Evolutionary conservation across 108 stramenopile species (phyloP).

Genomic region (Skeletonema marinoi): DNA sequence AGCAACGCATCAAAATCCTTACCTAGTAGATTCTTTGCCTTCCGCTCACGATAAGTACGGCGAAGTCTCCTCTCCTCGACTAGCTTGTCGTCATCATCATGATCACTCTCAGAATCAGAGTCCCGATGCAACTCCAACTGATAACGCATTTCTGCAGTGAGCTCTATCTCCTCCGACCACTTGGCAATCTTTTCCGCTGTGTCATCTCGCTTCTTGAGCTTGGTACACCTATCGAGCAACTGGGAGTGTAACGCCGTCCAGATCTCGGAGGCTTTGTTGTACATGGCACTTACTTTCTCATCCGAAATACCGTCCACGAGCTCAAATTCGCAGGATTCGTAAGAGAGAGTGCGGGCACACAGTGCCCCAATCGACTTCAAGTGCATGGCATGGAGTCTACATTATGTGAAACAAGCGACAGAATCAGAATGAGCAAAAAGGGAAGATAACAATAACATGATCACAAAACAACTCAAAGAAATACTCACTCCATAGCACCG

Average conservation of each 20-base stretch:
- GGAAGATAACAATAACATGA: neutral
- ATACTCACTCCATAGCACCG: conserved; percentile 29
- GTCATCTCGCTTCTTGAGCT: neutral
- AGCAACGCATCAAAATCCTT: neutral
- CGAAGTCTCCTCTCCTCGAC: conserved; percentile 11
- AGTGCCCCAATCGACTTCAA: conserved; percentile 27
- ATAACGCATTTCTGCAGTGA: conserved; percentile 2
- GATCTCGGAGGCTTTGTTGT: conserved; percentile 42
- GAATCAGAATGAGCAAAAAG: neutral
- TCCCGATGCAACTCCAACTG: conserved; percentile 13
- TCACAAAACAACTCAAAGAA: neutral
- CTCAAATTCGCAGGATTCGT: conserved; percentile 38
- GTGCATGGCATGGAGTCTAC: conserved; percentile 21
- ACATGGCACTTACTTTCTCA: conserved; percentile 46
- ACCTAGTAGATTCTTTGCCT: conserved; percentile 14
- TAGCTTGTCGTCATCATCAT: conserved; percentile 2
- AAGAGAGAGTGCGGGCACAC: conserved; percentile 27
- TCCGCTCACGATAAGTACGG: neutral
- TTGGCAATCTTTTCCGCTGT: neutral
- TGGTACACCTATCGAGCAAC: conserved; percentile 2
- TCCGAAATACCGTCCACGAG: conserved; percentile 51
- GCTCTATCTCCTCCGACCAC: neutral
- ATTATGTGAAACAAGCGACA: neutral
- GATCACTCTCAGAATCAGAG: conserved; percentile 18
- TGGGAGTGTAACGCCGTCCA: conserved; percentile 45